Base-by-base conservation (phyloP, 2,329 filamentous ascomycete genomes). In the Fusarium goolgardi region DNA sequence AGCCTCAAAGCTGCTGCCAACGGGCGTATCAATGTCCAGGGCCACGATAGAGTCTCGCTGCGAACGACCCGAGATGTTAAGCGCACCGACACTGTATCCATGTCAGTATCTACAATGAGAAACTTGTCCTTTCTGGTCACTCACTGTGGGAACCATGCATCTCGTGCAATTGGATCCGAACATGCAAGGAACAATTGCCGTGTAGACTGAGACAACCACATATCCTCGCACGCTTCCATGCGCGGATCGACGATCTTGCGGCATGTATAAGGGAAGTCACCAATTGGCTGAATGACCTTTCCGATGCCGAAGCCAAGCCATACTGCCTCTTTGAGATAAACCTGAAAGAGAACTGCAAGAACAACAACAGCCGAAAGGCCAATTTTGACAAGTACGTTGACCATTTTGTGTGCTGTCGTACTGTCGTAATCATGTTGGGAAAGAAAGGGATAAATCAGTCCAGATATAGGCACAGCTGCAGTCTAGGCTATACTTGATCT, bases 21-120 rank as follows among this genome's bases (percentile, higher is more conserved):
- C 21, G 3, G 73, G 73, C 34, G 71, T 73, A 50, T 80, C 78
- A 18, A 80, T 70, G 21, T 80, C 70, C 12, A 80, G 23, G 4
- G 69, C 75, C 4, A 79, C 56, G 18, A 80, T 53, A 6, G 75
- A 73, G 56, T 80, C 79, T 18, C 59, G 64, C 4, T 67, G 59
- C 1, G 78, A 76, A 4, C 75, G 76, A 0, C 66, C 76, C 0
- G 73, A 71, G 16, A 70, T 31, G 44, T 79, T 78, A 8, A 75
- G 61, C 12, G 40, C 27, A 1, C 32, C 72, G 18, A 67, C 41
- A 34, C 72, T 74, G 18, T 0, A 7, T 7, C 2, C 3, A 25
- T 6, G 16, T 62, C 4, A 57, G 21, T 11, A 13, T 7, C 4
- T 20, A 5, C 15, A n/a, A 5, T 49, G 0, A 4, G 12, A 6